phyloP scores from a whole-genome alignment of 495 filamentous ascomycete species.

The Hypoxylon fragiforme region DNA sequence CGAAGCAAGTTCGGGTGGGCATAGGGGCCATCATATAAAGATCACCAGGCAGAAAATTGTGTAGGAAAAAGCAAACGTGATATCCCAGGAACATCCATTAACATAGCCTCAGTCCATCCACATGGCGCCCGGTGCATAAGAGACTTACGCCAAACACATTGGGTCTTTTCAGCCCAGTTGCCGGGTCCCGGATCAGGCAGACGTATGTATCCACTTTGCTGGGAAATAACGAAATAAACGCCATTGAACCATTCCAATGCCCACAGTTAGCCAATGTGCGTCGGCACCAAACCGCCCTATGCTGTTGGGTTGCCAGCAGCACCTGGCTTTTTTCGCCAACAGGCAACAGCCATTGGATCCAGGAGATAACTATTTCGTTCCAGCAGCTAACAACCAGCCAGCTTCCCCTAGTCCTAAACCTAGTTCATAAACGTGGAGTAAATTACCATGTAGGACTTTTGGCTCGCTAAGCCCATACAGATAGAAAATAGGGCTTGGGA shows the following conservation, averaged over 20 bases:
- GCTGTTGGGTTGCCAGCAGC: no score
- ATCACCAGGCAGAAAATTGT: slow-evolving; percentile 1
- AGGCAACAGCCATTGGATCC: slow-evolving; percentile 11
- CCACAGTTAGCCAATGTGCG: neutral
- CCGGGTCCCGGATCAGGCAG: slow-evolving; percentile 4
- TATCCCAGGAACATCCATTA: neutral
- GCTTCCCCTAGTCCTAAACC: no score
- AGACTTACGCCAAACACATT: slow-evolving; percentile 19
- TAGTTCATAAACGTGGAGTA: slow-evolving; percentile 16
- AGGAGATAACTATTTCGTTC: neutral
- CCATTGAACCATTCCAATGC: neutral
- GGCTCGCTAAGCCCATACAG: slow-evolving; percentile 14
- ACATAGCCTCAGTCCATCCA: slow-evolving; percentile 29
- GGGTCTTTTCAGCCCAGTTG: slow-evolving; percentile 6
- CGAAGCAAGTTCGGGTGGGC: slow-evolving; percentile 7
- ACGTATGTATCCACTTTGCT: neutral
- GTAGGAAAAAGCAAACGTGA: slow-evolving; percentile 5
- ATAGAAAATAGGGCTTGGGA: slow-evolving; percentile 17
- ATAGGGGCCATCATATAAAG: slow-evolving; percentile 24
- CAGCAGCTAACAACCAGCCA: slow-evolving; percentile 20
- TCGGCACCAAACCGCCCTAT: no score
- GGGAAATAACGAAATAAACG: neutral
- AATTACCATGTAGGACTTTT: no score
- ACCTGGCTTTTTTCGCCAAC: no score
- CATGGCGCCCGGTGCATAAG: slow-evolving; percentile 20